Percentiles rank a stretch among this genome's conserved stretches.
Conservation (phyloP, 108 stramenopile genomes). For the Cyclotella baltica region DNA sequence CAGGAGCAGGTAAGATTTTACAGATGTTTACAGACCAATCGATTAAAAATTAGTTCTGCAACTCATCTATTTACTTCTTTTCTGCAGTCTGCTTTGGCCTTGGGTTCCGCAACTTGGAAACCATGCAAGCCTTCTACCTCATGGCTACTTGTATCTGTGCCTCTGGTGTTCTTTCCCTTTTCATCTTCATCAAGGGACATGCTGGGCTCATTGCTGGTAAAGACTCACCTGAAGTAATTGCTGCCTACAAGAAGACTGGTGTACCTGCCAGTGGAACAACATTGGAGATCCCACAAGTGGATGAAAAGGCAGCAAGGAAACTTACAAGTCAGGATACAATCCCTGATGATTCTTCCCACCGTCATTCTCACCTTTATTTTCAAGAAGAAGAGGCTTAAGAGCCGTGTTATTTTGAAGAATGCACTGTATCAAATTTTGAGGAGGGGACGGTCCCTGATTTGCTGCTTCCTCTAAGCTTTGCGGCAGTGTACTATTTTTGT, state of each 20-base stretch:
- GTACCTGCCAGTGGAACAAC: conserved; percentile 7
- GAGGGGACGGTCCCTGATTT: too few species aligned
- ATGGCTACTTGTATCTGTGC: conserved; percentile 61
- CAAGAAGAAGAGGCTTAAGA: conserved; percentile 15
- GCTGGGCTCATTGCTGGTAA: conserved; percentile 50
- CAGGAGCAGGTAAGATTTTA: too few species aligned
- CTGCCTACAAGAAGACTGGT: conserved; percentile 35
- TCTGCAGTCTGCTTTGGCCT: conserved; percentile 67
- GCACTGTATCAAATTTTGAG: too few species aligned
- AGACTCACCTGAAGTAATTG: conserved; percentile 37
- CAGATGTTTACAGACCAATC: too few species aligned
- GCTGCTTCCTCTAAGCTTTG: too few species aligned
- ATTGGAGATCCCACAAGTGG: conserved; percentile 52
- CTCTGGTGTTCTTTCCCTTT: conserved; percentile 49
- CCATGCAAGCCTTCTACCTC: conserved; percentile 54
- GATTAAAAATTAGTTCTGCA: too few species aligned
- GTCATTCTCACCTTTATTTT: not conserved
- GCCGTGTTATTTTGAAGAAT: too few species aligned
- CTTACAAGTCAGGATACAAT: not conserved
- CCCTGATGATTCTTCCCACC: too few species aligned
- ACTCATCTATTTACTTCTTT: too few species aligned
- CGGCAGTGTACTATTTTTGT: too few species aligned
- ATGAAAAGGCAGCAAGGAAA: not conserved
- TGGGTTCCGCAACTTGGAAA: conserved; percentile 59
- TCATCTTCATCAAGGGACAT: conserved; percentile 68